These are phyloP conservation scores for Fusarium musae DNA, from an alignment of 2,329 filamentous ascomycete species.

Conservation along the genomic window DNA sequence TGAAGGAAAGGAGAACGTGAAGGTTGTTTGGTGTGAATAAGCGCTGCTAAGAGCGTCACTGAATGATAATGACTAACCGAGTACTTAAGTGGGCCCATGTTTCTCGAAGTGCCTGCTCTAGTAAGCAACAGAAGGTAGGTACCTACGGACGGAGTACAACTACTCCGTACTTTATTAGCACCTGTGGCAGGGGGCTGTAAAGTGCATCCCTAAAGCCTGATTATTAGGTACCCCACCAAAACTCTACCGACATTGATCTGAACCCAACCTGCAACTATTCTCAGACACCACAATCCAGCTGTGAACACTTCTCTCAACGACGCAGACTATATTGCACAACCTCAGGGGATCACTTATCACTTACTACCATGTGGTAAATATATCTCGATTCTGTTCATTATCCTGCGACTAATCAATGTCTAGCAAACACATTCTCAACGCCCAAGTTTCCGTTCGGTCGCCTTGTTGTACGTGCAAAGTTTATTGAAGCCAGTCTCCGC, in stretches of 20 bases:
- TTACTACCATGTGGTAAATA: conserved; percentile 52
- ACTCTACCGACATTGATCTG: conserved; percentile 16
- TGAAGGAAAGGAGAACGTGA: background rate
- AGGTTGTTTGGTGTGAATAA: background rate
- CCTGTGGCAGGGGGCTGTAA: conserved; percentile 15
- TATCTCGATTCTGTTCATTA: background rate
- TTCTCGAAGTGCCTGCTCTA: background rate
- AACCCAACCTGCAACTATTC: conserved; percentile 5
- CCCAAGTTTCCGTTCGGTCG: conserved; percentile 94
- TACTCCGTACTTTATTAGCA: background rate
- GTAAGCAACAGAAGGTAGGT: background rate
- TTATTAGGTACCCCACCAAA: conserved; percentile 36
- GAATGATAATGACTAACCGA: conserved; percentile 30
- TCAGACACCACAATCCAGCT: background rate
- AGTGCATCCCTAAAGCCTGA: conserved; percentile 20
- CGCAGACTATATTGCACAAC: background rate
- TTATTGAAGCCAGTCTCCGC: background rate
- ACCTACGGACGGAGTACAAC: no score
- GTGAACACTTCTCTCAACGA: background rate
- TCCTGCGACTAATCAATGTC: conserved; percentile 11
- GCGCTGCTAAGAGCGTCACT: conserved; percentile 19
- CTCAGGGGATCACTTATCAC: background rate
- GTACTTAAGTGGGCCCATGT: background rate
- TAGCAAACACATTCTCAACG: conserved; percentile 98
- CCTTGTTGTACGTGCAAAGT: conserved; percentile 80